Percentiles rank a stretch among this genome's conserved stretches.
phyloP scores from a whole-genome alignment of 2,329 filamentous ascomycete species.

The Ophiostoma tasmaniense region DNA sequence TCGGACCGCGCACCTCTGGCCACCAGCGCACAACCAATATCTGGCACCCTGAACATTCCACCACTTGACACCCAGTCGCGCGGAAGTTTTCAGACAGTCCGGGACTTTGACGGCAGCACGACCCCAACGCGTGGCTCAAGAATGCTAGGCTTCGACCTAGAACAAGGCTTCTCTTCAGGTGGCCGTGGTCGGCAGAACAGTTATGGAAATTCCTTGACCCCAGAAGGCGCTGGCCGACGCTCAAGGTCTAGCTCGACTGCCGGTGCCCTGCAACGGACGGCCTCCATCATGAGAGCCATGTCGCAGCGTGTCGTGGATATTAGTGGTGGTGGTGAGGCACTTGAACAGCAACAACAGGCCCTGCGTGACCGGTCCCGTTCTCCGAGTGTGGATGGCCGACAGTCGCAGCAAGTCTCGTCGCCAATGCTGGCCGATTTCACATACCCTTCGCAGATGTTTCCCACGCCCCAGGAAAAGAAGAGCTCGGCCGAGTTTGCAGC shows the following conservation, averaged over 20 bases:
- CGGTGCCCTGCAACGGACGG: constrained; percentile 58
- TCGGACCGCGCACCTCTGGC: constrained; percentile 53
- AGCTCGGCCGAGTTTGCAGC: constrained; percentile 15
- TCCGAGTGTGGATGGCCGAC: constrained; percentile 43
- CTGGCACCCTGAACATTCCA: constrained; percentile 37
- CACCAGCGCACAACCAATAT: constrained; percentile 46
- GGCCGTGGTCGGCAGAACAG: constrained; percentile 42
- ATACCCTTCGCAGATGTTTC: constrained; percentile 42
- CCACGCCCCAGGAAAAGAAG: constrained; percentile 39
- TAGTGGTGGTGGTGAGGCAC: constrained; percentile 79
- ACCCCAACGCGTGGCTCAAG: constrained; percentile 36
- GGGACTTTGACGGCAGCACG: constrained; percentile 46
- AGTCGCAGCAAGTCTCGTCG: constrained; percentile 36
- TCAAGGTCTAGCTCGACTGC: constrained; percentile 57
- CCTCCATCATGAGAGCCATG: constrained; percentile 74
- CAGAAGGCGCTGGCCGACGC: constrained; percentile 40
- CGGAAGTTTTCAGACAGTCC: constrained; percentile 51
- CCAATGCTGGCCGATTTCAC: constrained; percentile 40
- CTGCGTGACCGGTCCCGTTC: constrained; percentile 52
- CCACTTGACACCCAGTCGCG: constrained; percentile 35
- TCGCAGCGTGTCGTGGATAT: constrained; percentile 97
- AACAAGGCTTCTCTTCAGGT: constrained; percentile 45
- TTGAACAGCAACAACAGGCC: constrained; percentile 68
- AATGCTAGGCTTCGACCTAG: constrained; percentile 49
- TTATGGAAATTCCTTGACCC: constrained; percentile 48